Evolutionary conservation across 345 rosid species (phyloP), one percentile per base, ranked within the genome.

Genomic region (Syzygium aromaticum): DNA sequence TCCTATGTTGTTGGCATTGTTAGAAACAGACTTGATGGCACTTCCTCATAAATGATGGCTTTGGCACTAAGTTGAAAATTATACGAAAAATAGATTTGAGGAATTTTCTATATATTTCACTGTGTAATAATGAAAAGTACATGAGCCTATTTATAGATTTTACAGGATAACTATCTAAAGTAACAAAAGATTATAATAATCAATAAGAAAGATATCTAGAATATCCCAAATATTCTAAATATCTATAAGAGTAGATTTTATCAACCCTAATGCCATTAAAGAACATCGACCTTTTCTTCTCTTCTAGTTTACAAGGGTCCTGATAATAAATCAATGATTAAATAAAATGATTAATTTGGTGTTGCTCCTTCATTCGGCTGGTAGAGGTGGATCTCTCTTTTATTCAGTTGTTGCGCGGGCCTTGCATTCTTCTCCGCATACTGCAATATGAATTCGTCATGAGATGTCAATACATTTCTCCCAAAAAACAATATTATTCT

Each of bases 361-460:
- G 43, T 33, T 67, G 25, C 49, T 11, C 7, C 80, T 67, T 67
- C 46, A 8, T 67, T 67, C 33, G 80, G 46, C 8, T 23, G 22
- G 51, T 21, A 86, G 82, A 85, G 63, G 54, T 57, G 52, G 46
- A 90, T 54, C 86, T 77, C 63, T 85, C 95, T 56, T 21, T 30
- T 11, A 67, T 93, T 84, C 9, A 90, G 86, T 21, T 90, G 88
- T 33, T 94, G 96, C 85, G 92, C 64, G 19, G 96, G 95, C 64
- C 95, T 91, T 84, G 93, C 94, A 89, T 94, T 94, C 77, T 67
- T 25, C 87, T 92, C 91, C 23, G 94, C 93, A 85, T 89, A 57
- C 96, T 94, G 94, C 84, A 89, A 85, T 77, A 43, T 46, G 80
- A 86, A 52, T 64, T 5, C 12, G 33, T 40, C 51, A 73, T 16